Evolutionary conservation across 2,329 filamentous ascomycete species (phyloP).

Genomic region (Hansfordia pulvinata): DNA sequence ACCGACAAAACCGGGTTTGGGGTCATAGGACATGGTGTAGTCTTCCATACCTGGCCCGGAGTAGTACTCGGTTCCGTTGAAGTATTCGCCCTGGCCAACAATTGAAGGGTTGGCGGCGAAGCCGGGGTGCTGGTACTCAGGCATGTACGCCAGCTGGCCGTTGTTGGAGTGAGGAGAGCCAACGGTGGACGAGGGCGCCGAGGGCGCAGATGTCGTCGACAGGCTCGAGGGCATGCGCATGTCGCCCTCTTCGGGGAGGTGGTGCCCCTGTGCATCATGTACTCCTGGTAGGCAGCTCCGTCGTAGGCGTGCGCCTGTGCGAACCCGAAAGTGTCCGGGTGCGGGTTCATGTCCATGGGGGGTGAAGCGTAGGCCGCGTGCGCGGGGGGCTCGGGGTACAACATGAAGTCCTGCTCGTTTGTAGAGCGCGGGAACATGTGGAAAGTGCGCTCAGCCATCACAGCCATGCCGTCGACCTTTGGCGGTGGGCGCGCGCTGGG

Average conservation of each 20-base stretch:
- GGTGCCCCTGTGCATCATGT: slow-evolving; percentile 30
- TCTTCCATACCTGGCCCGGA: slow-evolving; percentile 35
- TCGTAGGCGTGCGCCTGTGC: slow-evolving; percentile 30
- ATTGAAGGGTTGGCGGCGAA: slow-evolving; percentile 51
- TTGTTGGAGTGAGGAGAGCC: slow-evolving; percentile 53
- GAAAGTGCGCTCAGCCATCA: slow-evolving; percentile 14
- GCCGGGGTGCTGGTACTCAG: slow-evolving; percentile 41
- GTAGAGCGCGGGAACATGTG: slow-evolving; percentile 16
- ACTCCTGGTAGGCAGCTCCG: slow-evolving; percentile 22
- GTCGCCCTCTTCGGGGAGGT: slow-evolving; percentile 37
- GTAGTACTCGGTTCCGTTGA: slow-evolving; percentile 41
- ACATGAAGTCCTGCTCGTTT: slow-evolving; percentile 17
- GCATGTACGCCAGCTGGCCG: slow-evolving; percentile 39
- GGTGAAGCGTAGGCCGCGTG: slow-evolving; percentile 14
- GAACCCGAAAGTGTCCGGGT: slow-evolving; percentile 30
- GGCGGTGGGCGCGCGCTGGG: too few species aligned
- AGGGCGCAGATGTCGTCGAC: slow-evolving; percentile 47
- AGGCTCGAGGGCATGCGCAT: slow-evolving; percentile 40
- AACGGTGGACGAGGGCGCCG: slow-evolving; percentile 52
- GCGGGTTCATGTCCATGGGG: slow-evolving; percentile 31
- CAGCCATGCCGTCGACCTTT: slow-evolving; percentile 16
- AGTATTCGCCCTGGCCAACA: slow-evolving; percentile 41
- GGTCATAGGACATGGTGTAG: slow-evolving; percentile 30
- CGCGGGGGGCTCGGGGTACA: slow-evolving; percentile 14
- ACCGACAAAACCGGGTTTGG: slow-evolving; percentile 42